These are phyloP conservation scores for Ophioceras dolichostomum DNA, from an alignment of 2,329 filamentous ascomycete genomes.

Conservation along the genomic window DNA sequence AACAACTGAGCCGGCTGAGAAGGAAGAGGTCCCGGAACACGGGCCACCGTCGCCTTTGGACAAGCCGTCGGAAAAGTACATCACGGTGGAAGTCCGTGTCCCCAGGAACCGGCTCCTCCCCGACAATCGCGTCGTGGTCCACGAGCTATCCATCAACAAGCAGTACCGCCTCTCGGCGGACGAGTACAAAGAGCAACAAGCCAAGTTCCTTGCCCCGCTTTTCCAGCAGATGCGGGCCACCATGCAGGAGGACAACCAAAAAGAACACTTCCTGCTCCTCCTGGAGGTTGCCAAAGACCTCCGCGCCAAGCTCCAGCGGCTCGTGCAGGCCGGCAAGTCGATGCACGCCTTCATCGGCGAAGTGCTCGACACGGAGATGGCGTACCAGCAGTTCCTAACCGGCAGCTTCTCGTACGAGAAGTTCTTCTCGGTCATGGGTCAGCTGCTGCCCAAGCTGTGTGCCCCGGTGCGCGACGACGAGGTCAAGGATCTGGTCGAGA, in stretches of 20 bases:
- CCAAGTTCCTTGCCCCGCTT: constrained; percentile 32
- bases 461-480: constrained; percentile 70
- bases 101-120: constrained; percentile 38
- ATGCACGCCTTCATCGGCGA: constrained; percentile 67
- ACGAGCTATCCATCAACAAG: constrained; percentile 69
- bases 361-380: constrained; percentile 60
- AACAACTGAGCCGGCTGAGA: constrained; percentile 18
- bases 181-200: constrained; percentile 45
- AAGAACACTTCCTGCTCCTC: constrained; percentile 55
- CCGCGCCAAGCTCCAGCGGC: constrained; percentile 56
- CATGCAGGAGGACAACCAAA: constrained; percentile 52
- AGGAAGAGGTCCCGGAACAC: background rate
- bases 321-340: constrained; percentile 58
- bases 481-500: constrained; percentile 55
- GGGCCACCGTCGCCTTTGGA: background rate
- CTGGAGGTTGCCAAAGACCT: constrained; percentile 60
- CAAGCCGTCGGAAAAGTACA: constrained; percentile 13
- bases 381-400: constrained; percentile 54
- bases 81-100: constrained; percentile 18
- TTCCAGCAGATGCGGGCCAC: constrained; percentile 48
- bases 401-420: constrained; percentile 71
- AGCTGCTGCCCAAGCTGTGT: constrained; percentile 65
- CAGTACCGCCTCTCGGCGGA: constrained; percentile 60
- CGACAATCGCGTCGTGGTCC: constrained; percentile 62
- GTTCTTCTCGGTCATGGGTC: constrained; percentile 67